Base-by-base conservation (phyloP, 768 basidiomycete species). In the Lyophyllum shimeji region DNA sequence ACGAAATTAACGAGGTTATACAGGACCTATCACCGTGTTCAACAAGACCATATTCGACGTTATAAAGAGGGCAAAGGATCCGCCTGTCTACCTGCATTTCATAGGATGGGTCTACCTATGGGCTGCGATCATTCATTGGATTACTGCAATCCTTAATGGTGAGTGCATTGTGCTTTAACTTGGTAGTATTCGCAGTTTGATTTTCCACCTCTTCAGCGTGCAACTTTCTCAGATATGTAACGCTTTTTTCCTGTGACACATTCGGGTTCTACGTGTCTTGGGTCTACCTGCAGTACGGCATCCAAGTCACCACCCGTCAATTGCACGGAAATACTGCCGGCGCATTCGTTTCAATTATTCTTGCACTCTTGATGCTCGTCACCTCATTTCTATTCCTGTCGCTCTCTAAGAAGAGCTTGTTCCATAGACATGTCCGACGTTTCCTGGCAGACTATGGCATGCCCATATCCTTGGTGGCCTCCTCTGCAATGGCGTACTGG, bases 231-330 rank as follows among this genome's bases (percentile, higher is more conserved):
- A 83, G 80, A 79, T 92, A 93, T 61, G 92, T 95, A 23, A 95
- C 93, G 0, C 76, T 90, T 7, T 95, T 95, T 70, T 87, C 93
- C 20, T 95, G 93, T 67, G 93, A 95, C 61, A 93, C 90, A 0
- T 95, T 95, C 62, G 93, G 93, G 1, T 95, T 94, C 71, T 95
- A 94, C 68, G 92, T 95, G 1, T 88, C 90, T 17, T 93, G 89
- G 83, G 90, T 91, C 1, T 93, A 93, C 63, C 78, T 91, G 6
- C 91, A 96, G 71, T 95, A 95, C 59, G 93, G 93, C 29, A 82
- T 93, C 13, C 93, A 95, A 71, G 84, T 93, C 20, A 74, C 89
- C 56, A 89, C 87, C 1, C 80, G 90, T 39, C 90, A 93, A 63
- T 84, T 94, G 47, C 60, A 70, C 56, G 29, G 59, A 71, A 74